Conservation (phyloP, 1,139 yeast species). For the Magnusiomyces magnusii region DNA sequence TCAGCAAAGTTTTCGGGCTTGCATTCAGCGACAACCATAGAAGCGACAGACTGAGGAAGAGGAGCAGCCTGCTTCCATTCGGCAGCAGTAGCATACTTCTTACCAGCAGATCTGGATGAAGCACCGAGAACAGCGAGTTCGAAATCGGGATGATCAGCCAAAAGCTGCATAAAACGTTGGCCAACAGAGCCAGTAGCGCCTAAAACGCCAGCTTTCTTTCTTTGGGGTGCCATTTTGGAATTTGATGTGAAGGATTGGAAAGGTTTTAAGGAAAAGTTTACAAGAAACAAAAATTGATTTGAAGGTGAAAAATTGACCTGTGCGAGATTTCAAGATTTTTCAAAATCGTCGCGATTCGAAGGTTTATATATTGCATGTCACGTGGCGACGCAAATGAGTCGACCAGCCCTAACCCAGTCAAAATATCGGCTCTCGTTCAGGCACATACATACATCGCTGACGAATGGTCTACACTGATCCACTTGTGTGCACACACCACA, state of each 20-base stretch:
- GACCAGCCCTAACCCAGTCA: neutral
- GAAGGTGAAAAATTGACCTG: neutral
- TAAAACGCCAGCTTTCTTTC: constrained; percentile 54
- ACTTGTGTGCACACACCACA: neutral
- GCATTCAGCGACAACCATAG: constrained; percentile 69
- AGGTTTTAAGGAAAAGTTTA: neutral
- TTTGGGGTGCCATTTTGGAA: neutral
- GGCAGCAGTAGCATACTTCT: constrained; percentile 73
- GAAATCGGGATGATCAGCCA: constrained; percentile 85
- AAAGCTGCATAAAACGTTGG: constrained; percentile 81
- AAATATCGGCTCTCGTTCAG: neutral
- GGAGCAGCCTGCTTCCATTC: constrained; percentile 91
- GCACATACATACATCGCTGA: neutral
- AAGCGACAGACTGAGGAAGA: constrained; percentile 61
- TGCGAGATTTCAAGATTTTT: neutral
- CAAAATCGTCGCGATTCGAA: too few species aligned
- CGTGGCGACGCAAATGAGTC: neutral
- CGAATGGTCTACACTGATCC: neutral
- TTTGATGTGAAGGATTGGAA: neutral
- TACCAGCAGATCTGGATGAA: constrained; percentile 89
- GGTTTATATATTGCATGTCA: neutral
- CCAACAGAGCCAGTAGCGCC: constrained; percentile 99
- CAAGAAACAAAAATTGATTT: neutral
- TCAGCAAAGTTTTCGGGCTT: constrained; percentile 65
- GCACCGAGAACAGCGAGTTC: constrained; percentile 86